A percentile compares a stretch with the other conserved stretches of the same genome.
phyloP scores from a whole-genome alignment of 495 filamentous ascomycete species.

The Talaromyces ruber region DNA sequence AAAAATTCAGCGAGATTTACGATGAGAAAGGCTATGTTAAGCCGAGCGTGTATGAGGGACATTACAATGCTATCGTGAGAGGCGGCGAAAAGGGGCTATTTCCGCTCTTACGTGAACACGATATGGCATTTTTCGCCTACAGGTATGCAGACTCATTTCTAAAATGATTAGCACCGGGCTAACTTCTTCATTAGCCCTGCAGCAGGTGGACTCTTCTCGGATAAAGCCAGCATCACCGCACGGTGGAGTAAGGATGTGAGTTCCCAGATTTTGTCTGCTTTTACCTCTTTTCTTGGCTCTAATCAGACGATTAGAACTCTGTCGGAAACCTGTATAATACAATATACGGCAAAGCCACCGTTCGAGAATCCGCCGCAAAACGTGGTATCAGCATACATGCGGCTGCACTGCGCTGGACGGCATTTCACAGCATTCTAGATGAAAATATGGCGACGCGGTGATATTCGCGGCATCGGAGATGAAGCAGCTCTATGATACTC shows the following conservation, averaged over 20 bases:
- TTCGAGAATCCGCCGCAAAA: neutral
- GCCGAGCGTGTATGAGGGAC: neutral
- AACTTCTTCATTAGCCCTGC: neutral
- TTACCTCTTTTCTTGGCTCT: neutral
- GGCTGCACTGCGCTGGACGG: neutral
- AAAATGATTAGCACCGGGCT: neutral
- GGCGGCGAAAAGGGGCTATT: neutral
- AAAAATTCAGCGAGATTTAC: neutral
- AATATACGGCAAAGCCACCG: neutral
- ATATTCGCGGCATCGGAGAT: neutral
- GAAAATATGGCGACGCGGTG: neutral
- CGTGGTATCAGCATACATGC: neutral
- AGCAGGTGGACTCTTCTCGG: neutral
- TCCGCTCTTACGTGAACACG: neutral
- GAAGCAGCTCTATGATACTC: neutral
- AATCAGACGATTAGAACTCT: neutral
- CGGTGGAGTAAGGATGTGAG: neutral
- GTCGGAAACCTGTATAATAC: neutral
- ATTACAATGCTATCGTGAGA: neutral
- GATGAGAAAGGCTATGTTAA: neutral
- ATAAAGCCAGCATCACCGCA: neutral
- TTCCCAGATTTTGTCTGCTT: neutral
- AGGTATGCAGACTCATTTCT: neutral
- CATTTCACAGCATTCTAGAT: neutral
- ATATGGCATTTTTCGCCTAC: neutral